Evolutionary conservation across 768 basidiomycete species (phyloP), one percentile per base, ranked within the genome.

Genomic region (Rhodotorula taiwanensis): DNA sequence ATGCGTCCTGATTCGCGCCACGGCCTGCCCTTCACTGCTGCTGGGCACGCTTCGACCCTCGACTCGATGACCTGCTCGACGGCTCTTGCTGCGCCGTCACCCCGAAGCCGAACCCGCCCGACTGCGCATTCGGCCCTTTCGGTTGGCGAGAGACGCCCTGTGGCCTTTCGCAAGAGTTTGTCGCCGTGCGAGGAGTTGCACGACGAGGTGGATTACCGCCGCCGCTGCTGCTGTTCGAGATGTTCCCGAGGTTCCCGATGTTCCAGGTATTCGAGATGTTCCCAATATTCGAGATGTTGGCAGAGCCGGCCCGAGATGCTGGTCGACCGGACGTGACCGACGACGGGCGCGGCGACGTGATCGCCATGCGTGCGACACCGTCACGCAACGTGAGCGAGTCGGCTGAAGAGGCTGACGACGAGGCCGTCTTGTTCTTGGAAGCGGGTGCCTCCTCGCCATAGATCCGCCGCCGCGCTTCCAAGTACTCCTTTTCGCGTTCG

Each of bases 401-500:
- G 36, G 36, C 9, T 16, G 36, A 39, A 39, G 36, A n/a, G n/a
- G n/a, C n/a, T 10, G 5, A 11, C 16, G 44, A 14, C 44, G 43
- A 10, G 10, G 15, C 5, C 27, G 16, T 15, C 9, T 9, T 5
- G 4, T 16, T 15, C 42, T 44, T n/a, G 13, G 21, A 33, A 31
- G 15, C 5, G 25, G n/a, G 4, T 33, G 55, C 33, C 11, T 55
- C 49, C n/a, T 64, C 63, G 47, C 63, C 63, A 13, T 51, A 59
- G 49, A 65, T 65, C 53, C 63, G 10, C 33, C 64, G 25, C 34
- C 64, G 34, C 50, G 63, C 63, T 28, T 59, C 63, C 3, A 48
- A 49, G 33, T 65, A 65, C 34, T 59, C 58, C 27, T 30, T 39
- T 43, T 65, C 63, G 23, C 63, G 39, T 30, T 65, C 63, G 25